Evolutionary conservation across 2,329 filamentous ascomycete genomes (phyloP).

Genomic region (Colletotrichum sp.): DNA sequence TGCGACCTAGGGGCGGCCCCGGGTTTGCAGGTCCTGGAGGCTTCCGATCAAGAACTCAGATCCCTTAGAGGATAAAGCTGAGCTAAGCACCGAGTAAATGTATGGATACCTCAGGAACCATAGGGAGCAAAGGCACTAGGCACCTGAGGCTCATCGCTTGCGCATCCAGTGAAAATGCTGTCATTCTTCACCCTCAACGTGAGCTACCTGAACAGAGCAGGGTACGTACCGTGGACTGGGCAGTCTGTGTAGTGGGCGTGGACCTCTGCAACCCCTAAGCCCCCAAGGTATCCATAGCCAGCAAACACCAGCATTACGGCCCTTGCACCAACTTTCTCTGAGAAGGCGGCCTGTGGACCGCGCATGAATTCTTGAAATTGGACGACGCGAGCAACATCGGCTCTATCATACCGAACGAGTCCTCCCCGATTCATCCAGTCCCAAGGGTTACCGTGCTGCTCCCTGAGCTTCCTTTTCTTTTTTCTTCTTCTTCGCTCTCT

Average conservation of each 20-base stretch:
- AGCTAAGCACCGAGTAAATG: not conserved
- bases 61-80: not conserved
- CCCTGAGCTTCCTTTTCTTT: not conserved
- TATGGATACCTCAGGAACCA: not conserved
- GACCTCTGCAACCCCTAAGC: not conserved
- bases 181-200: not conserved
- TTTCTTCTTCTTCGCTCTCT: not conserved
- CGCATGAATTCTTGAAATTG: constrained; percentile 26
- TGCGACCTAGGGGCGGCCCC: not conserved
- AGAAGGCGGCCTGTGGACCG: constrained; percentile 13
- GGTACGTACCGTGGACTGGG: not conserved
- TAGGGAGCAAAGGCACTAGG: not conserved
- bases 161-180: not conserved
- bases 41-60: not conserved
- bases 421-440: not conserved
- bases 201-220: not conserved
- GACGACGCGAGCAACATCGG: constrained; percentile 9
- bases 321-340: constrained; percentile 11
- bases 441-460: not conserved
- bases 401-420: not conserved
- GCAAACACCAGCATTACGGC: constrained; percentile 1
- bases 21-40: not conserved
- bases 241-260: not conserved
- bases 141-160: not conserved
- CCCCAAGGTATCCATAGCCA: not conserved